Evolutionary conservation across 495 filamentous ascomycete species (phyloP), one percentile per base, ranked within the genome.

Genomic region (Letharia columbiana): DNA sequence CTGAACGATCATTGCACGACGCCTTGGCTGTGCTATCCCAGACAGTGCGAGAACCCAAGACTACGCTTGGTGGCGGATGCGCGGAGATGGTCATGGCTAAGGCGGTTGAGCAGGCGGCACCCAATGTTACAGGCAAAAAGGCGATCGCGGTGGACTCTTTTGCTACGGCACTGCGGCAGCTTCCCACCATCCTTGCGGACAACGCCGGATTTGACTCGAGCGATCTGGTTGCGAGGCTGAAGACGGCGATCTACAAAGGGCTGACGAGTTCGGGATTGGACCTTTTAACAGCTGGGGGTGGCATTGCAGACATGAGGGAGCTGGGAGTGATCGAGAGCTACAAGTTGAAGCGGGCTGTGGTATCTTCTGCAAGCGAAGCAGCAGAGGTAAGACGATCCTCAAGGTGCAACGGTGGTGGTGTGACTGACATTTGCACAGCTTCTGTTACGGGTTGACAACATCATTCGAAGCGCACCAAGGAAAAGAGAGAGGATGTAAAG

Each of bases 61-160:
- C 91, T 40, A 97, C 95, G 0, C 87, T 98, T 8, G 94, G 94
- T 39, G 94, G 94, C 73, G 94, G 94, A 23, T 97, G 92, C 72
- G 92, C 92, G 0, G 94, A 98, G 84, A 97, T 96, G 93, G 79
- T 96, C 65, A 98, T 98, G 94, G 90, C 92, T 67, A 96, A 96
- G 79, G 94, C 94, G 52, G 94, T 98, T 49, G 95, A 97, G 73
- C 87, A 91, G 60, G 92, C 91, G 23, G 92, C 93, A 11, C 91
- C 93, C 61, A 93, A 96, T 73, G 90, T 95, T 18, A 90, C 92
- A 44, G 94, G 94, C 72, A 98, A 98, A 87, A 95, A 92, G 78
- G 91, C 94, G 66, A 83, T 96, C 67, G 94, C 94, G 10, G 93
- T 97, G 31, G 88, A 93, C 71, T 83, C 91, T 0, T 98, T 97